Evolutionary conservation across 2,329 filamentous ascomycete species (phyloP), one percentile per base, ranked within the genome.

Genomic region (Fusarium brevicatenulatum): DNA sequence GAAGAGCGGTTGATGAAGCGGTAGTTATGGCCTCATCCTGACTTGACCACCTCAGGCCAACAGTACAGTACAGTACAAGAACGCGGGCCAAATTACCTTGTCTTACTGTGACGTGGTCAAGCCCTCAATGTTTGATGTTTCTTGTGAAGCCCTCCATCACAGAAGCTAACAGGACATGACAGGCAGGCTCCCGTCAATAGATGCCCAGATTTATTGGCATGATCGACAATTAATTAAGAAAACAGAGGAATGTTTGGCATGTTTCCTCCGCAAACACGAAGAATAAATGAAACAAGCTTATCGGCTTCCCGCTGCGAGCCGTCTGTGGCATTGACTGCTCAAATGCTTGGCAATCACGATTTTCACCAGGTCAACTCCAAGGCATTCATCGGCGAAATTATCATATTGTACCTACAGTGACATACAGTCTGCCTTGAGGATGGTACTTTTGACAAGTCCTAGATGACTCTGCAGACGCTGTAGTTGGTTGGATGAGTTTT

Each of bases 281-380:
- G 21, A 68, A 68, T 49, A 4, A 53, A 39, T 50, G 43, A 72
- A 74, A 73, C 71, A 73, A 73, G 71, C 71, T 73, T 73, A 73
- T 74, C 63, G 52, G 53, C 59, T 69, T 72, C 67, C 71, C 71
- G 71, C 69, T 68, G 56, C 39, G 42, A 25, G 47, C 59, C 58
- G 58, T 57, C 52, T 32, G 28, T 61, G 52, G 58, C 49, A 70
- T 47, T 32, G 25, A 49, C 30, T 49, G 18, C 19, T 57, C 30
- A 36, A 36, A 50, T 57, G 66, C 71, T 74, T 73, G 63, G 71
- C 67, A 71, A 57, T 59, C 70, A 66, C 56, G 52, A 68, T 58
- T 47, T 23, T 32, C 15, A 60, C 57, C 55, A 25, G 5, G 25
- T 18, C n/a, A 11, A 36, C 4, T 10, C 21, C 30, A 23, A 50